Percentiles rank a stretch among this genome's conserved stretches.
phyloP scores from a whole-genome alignment of 2,329 filamentous ascomycete species.

The Cyanodermella asteris region DNA sequence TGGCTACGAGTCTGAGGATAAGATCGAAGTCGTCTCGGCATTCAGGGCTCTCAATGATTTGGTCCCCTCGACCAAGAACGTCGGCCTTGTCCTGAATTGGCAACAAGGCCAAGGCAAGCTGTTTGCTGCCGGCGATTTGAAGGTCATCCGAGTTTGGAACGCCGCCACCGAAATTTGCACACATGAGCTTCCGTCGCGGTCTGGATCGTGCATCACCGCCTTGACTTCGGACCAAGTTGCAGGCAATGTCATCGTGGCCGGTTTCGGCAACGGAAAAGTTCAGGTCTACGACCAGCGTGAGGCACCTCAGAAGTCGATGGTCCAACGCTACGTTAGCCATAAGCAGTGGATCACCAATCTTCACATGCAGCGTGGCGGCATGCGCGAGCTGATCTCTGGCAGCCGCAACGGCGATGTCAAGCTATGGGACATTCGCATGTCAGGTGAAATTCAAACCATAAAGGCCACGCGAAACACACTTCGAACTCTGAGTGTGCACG shows the following conservation, averaged over 20 bases:
- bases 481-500: slow-evolving; percentile 74
- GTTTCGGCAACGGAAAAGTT: slow-evolving; percentile 87
- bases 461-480: slow-evolving; percentile 43
- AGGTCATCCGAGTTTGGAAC: slow-evolving; percentile 91
- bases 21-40: slow-evolving; percentile 67
- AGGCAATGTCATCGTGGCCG: slow-evolving; percentile 84
- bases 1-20: slow-evolving; percentile 59
- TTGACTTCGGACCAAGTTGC: slow-evolving; percentile 95
- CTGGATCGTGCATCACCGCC: slow-evolving; percentile 85
- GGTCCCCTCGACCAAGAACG: slow-evolving; percentile 81
- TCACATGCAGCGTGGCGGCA: slow-evolving; percentile 87
- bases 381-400: slow-evolving; percentile 74
- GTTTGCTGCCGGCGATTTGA: slow-evolving; percentile 87
- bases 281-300: slow-evolving; percentile 81
- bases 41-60: slow-evolving; percentile 88
- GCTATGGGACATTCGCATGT: slow-evolving; percentile 88
- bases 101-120: slow-evolving; percentile 91
- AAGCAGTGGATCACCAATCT: slow-evolving; percentile 89
- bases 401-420: slow-evolving; percentile 85
- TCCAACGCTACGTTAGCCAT: slow-evolving; percentile 92
- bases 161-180: slow-evolving; percentile 82
- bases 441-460: slow-evolving; percentile 51
- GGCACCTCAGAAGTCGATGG: slow-evolving; percentile 72
- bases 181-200: slow-evolving; percentile 76
- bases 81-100: slow-evolving; percentile 95